phyloP scores from a whole-genome alignment of 139 green algal genomes.

The Mychonastes homosphaera region DNA sequence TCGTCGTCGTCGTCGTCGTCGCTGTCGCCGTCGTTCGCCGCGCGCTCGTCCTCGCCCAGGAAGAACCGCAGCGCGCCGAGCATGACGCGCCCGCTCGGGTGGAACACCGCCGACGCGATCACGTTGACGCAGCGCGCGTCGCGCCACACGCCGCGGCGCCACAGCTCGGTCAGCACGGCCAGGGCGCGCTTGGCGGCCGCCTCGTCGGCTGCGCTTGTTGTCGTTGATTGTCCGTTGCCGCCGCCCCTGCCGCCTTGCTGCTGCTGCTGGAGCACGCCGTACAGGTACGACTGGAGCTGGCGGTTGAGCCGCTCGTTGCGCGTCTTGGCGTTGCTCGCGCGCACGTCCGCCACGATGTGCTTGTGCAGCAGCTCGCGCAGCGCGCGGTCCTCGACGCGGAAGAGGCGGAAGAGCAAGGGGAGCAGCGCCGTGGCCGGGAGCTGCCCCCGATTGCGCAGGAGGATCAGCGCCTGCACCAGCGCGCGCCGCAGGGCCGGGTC shows the following conservation, averaged over 20 bases:
- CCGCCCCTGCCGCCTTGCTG: not conserved
- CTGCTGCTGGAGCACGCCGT: constrained; percentile 41
- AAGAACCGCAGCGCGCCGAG: constrained; percentile 96
- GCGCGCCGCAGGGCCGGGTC: constrained; percentile 51
- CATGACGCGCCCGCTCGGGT: constrained; percentile 64
- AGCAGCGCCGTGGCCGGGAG: constrained; percentile 55
- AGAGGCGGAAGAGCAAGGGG: constrained; percentile 90
- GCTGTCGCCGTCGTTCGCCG: constrained; percentile 21
- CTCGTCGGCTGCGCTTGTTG: constrained; percentile 83
- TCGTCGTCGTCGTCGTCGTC: constrained; percentile 49
- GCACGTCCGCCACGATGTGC: constrained; percentile 90
- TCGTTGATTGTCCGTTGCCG: constrained; percentile 24
- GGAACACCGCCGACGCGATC: constrained; percentile 61
- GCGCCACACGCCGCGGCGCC: constrained; percentile 86
- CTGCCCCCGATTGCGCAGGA: constrained; percentile 71
- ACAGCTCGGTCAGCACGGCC: constrained; percentile 87
- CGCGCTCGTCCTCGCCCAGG: constrained; percentile 66
- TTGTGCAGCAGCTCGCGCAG: constrained; percentile 74
- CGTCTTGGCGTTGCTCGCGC: constrained; percentile 66
- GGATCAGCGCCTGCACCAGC: constrained; percentile 81
- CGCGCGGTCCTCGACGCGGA: constrained; percentile 78
- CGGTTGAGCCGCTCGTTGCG: constrained; percentile 80
- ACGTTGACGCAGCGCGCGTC: constrained; percentile 91
- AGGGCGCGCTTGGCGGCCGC: constrained; percentile 77
- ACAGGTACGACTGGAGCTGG: constrained; percentile 76